These are phyloP conservation scores for Vitis labrusca DNA, from an alignment of 164 flowering plant genomes.

Conservation along the genomic window DNA sequence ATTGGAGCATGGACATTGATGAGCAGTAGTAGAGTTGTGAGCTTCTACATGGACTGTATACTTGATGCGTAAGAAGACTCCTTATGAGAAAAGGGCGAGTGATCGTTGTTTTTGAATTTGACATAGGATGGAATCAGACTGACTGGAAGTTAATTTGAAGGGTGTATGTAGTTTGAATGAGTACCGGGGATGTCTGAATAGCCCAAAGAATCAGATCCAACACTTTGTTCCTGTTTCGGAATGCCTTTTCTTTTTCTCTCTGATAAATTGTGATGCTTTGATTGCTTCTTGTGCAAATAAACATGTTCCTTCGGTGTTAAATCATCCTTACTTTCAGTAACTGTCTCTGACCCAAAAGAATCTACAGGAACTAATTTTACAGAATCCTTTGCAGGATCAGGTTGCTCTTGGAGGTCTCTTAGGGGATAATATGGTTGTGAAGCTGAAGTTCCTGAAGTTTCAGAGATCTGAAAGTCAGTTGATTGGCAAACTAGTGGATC, in stretches of 20 bases:
- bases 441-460: conserved; percentile 18
- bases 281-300: conserved; percentile 30
- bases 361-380: conserved; percentile 40
- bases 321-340: conserved; percentile 26
- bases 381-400: conserved; percentile 29
- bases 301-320: conserved; percentile 37
- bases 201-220: conserved; percentile 27
- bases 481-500: conserved; percentile 31
- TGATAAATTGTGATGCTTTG: conserved; percentile 17
- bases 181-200: conserved; percentile 21
- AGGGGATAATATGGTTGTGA: conserved; percentile 29
- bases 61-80: conserved; percentile 43
- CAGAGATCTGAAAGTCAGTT: conserved; percentile 30
- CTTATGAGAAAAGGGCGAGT: conserved; percentile 30
- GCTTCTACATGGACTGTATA: conserved; percentile 15
- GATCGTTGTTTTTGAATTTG: conserved; percentile 32
- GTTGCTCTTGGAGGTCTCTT: conserved; percentile 26
- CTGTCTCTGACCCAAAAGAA: conserved; percentile 29
- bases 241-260: conserved; percentile 16
- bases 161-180: conserved; percentile 27
- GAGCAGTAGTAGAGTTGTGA: too few species aligned
- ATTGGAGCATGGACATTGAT: too few species aligned
- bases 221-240: conserved; percentile 22
- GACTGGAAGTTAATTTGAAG: conserved; percentile 31
- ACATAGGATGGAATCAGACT: conserved; percentile 21